phyloP scores from a whole-genome alignment of 139 green algal genomes.

The Astrephomene gubernaculifera region DNA sequence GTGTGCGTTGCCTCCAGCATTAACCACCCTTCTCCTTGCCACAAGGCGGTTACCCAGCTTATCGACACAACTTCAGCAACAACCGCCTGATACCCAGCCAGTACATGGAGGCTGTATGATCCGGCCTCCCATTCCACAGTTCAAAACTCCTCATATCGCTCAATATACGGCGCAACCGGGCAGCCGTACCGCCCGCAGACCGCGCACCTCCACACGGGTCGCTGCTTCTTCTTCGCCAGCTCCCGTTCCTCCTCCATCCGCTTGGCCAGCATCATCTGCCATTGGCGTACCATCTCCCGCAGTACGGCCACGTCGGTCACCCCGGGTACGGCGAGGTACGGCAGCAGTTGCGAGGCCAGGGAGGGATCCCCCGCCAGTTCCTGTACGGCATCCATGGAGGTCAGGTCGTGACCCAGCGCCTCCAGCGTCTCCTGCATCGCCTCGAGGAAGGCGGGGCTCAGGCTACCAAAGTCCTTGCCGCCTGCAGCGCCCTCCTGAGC shows the following conservation, averaged over 20 bases:
- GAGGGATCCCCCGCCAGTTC: constrained; percentile 9
- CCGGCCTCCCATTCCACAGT: too few relatives aligned
- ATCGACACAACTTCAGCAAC: too few relatives aligned
- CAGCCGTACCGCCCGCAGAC: constrained; percentile 58
- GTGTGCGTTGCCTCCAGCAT: too few relatives aligned
- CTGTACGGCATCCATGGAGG: constrained; percentile 32
- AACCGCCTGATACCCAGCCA: too few relatives aligned
- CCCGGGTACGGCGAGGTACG: not conserved
- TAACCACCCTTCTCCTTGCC: too few relatives aligned
- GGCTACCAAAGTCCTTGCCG: constrained; percentile 29
- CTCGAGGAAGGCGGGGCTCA: constrained; percentile 42
- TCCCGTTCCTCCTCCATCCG: constrained; percentile 52
- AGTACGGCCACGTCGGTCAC: not conserved
- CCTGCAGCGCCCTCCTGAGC: not conserved
- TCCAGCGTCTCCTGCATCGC: constrained; percentile 54
- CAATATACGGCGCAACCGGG: constrained; percentile 62
- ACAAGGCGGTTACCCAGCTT: too few relatives aligned
- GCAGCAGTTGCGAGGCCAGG: constrained; percentile 29
- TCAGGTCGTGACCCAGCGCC: constrained; percentile 42
- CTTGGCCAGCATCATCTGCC: constrained; percentile 45
- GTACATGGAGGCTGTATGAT: too few relatives aligned
- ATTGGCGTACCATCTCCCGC: constrained; percentile 51
- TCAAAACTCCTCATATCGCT: constrained; percentile 49
- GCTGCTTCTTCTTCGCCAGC: constrained; percentile 33
- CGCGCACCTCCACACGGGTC: constrained; percentile 55